Evolutionary conservation across 1,284 basidiomycete genomes (phyloP), one percentile per base, ranked within the genome.

Genomic region (Pyrrhoderma lamaoense): DNA sequence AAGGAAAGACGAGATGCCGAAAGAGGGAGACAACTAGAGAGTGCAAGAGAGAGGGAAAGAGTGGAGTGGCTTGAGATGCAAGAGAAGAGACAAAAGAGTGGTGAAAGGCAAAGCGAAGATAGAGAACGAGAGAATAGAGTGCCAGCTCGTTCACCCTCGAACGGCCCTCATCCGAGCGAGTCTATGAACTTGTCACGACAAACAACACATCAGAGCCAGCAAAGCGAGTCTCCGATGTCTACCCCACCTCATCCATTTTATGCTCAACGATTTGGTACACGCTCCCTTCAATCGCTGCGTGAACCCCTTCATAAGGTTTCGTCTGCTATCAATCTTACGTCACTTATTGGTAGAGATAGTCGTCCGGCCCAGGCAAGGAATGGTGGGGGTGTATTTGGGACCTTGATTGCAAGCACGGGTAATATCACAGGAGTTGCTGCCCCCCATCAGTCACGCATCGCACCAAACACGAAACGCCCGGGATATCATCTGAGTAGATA

Each of bases 391-490:
- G 85, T 85, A 0, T 79, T 89, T 59, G 87, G 85, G 9, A 77
- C 82, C 5, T 73, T 91, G 42, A 80, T 91, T 38, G 79, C 85
- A 21, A 81, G 78, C 55, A 83, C 87, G 0, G 82, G 80, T 2
- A 84, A 82, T 56, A 66, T 82, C 27, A 69, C 69, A 9, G 82
- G 80, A 21, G 70, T 71, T 1, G 83, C 81, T 3, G 75, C 82
- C 0, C 85, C 85, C 0, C 59, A 64, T 3, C 64, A 71, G 7
- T 73, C 74, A 18, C 70, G 71, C 19, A 68, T 90, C 16, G 81
- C 78, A 18, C 84, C 87, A 8, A 76, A 81, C 51, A 67, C 82
- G n/a, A 78, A 79, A 59, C 68, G 80, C 34, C 77, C 82, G 2
- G 86, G 86, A 5, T 89, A 80, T 61, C 76, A 76, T 55, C 66